Evolutionary conservation across 352 stramenopile genomes (phyloP).

Genomic region (Pythium utonaiense): DNA sequence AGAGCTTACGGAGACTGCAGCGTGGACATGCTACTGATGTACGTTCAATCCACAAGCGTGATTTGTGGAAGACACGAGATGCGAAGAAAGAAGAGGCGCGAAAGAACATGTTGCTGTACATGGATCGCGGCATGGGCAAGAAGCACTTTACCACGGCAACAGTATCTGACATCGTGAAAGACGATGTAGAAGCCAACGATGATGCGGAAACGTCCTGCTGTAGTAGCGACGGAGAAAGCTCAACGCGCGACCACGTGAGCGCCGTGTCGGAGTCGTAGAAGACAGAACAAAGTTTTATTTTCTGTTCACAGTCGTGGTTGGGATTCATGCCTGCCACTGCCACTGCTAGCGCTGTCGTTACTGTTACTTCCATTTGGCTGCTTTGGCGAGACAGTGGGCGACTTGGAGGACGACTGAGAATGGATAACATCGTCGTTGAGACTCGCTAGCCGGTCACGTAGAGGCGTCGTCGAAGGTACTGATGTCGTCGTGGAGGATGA

Average conservation of each 20-base stretch:
- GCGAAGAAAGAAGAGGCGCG: slow-evolving; percentile 67
- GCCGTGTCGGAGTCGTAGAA: not conserved
- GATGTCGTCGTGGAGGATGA: slow-evolving; percentile 2
- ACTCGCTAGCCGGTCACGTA: not conserved
- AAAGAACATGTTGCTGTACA: slow-evolving; percentile 74
- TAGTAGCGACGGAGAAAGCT: not conserved
- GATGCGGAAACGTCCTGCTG: not conserved
- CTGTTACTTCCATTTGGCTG: slow-evolving; percentile 3
- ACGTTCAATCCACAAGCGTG: slow-evolving; percentile 25
- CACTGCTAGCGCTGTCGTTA: not conserved
- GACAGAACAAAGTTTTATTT: not conserved
- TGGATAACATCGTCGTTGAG: not conserved
- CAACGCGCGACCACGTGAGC: not conserved
- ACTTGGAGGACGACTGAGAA: not conserved
- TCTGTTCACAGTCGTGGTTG: slow-evolving; percentile 7
- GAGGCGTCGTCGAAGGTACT: not conserved
- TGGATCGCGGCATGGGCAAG: slow-evolving; percentile 62
- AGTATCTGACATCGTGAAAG: not conserved
- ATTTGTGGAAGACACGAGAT: slow-evolving; percentile 59
- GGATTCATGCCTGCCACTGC: not conserved
- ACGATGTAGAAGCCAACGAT: not conserved
- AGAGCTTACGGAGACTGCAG: too few species aligned
- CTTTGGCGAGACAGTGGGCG: not conserved
- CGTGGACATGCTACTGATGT: not conserved
- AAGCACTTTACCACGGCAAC: slow-evolving; percentile 31